phyloP scores from a whole-genome alignment of 164 flowering plant species.

The Vitis cinerea region DNA sequence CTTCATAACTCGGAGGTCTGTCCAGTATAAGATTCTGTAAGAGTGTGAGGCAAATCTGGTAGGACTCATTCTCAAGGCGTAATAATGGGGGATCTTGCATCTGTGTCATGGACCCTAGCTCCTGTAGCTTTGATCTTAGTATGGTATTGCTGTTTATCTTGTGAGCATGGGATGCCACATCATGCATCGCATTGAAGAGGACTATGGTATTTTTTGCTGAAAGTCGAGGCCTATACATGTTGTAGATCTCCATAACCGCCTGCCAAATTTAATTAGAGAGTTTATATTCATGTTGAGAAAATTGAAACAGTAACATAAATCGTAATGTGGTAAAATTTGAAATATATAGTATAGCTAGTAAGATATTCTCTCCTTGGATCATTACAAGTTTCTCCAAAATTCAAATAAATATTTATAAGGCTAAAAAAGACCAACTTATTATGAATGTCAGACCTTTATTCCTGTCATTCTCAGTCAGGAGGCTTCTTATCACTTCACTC shows the following conservation, averaged over 20 bases:
- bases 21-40: slow-evolving; percentile 81
- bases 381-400: no score
- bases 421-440: no score
- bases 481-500: no score
- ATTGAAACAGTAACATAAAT: no score
- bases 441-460: no score
- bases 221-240: slow-evolving; percentile 70
- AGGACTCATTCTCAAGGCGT: slow-evolving; percentile 91
- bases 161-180: slow-evolving; percentile 82
- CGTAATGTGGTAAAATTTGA: no score
- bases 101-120: slow-evolving; percentile 77
- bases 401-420: no score
- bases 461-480: no score
- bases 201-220: slow-evolving; percentile 60
- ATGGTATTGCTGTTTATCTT: slow-evolving; percentile 55
- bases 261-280: slow-evolving; percentile 28
- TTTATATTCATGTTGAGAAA: slow-evolving; percentile 1
- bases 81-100: slow-evolving; percentile 97
- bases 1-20: slow-evolving; percentile 44
- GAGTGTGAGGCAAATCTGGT: slow-evolving; percentile 83
- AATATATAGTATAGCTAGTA: no score
- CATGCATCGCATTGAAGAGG: slow-evolving; percentile 76
- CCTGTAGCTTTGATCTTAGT: slow-evolving; percentile 78
- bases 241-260: slow-evolving; percentile 95
- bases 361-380: no score